These are phyloP conservation scores for Colletotrichum salicis DNA, from an alignment of 2,329 filamentous ascomycete genomes.

Conservation along the genomic window DNA sequence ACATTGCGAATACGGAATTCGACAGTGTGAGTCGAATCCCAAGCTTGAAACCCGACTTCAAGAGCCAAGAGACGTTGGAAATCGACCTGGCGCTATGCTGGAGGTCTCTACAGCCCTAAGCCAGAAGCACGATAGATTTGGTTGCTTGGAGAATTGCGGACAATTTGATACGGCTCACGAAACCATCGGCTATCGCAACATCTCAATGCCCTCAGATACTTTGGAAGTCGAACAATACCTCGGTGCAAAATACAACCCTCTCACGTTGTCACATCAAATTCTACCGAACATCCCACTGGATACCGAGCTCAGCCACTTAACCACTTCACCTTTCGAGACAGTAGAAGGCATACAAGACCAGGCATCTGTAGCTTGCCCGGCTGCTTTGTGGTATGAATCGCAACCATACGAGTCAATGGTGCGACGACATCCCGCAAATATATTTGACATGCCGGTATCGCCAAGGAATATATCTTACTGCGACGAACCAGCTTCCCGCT, in stretches of 20 bases:
- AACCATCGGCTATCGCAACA: not conserved
- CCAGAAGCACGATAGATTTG: not conserved
- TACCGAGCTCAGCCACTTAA: too few relatives aligned
- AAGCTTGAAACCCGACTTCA: constrained; percentile 2
- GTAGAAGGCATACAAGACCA: too few relatives aligned
- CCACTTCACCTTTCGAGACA: too few relatives aligned
- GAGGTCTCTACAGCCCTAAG: not conserved
- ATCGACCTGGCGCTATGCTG: not conserved
- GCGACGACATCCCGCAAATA: not conserved
- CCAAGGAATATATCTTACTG: not conserved
- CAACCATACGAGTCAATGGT: not conserved
- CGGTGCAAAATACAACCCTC: too few relatives aligned
- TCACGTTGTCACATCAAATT: too few relatives aligned
- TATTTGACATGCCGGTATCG: not conserved
- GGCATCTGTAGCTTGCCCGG: too few relatives aligned
- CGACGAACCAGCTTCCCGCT: not conserved
- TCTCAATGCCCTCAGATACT: not conserved
- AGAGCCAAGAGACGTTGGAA: not conserved
- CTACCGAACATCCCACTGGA: too few relatives aligned
- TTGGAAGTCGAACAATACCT: too few relatives aligned
- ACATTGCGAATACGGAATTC: constrained; percentile 13
- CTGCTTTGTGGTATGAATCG: too few relatives aligned
- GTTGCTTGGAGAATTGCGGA: not conserved
- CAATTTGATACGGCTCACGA: not conserved
- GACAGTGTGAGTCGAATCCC: constrained; percentile 1